These are phyloP conservation scores for Colletotrichum spaethianum DNA, from an alignment of 2,329 filamentous ascomycete species.

Conservation along the genomic window DNA sequence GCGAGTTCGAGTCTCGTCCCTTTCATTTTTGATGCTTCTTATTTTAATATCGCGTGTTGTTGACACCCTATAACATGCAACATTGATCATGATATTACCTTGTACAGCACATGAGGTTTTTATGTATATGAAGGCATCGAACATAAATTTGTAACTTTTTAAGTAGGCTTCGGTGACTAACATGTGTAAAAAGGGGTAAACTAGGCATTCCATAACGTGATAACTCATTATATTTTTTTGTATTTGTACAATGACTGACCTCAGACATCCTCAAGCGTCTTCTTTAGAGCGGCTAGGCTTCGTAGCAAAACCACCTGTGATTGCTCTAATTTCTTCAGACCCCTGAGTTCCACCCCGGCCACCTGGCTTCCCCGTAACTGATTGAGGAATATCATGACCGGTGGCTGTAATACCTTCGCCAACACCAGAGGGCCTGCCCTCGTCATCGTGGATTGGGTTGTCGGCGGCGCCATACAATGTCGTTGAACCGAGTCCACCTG, in stretches of 20 bases:
- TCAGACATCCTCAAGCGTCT: neutral
- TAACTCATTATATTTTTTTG: too few species aligned
- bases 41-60: too few species aligned
- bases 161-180: too few species aligned
- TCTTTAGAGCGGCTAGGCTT: constrained; percentile 2
- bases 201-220: too few species aligned
- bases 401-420: constrained; percentile 22
- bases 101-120: too few species aligned
- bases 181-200: too few species aligned
- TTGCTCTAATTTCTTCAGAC: constrained; percentile 9
- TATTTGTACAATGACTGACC: fast-evolving
- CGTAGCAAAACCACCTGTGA: constrained; percentile 1
- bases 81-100: too few species aligned
- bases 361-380: constrained; percentile 20
- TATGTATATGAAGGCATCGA: too few species aligned
- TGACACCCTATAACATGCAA: too few species aligned
- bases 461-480: constrained; percentile 21
- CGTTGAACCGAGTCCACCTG: constrained; percentile 3
- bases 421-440: constrained; percentile 14
- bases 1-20: constrained; percentile 29
- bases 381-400: constrained; percentile 18
- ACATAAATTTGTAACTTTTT: too few species aligned
- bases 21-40: neutral
- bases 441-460: neutral
- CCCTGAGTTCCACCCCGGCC: constrained; percentile 24